Percentiles rank a stretch among this genome's conserved stretches.
phyloP scores from a whole-genome alignment of 2,329 filamentous ascomycete species.

The Acrodontium crateriforme region DNA sequence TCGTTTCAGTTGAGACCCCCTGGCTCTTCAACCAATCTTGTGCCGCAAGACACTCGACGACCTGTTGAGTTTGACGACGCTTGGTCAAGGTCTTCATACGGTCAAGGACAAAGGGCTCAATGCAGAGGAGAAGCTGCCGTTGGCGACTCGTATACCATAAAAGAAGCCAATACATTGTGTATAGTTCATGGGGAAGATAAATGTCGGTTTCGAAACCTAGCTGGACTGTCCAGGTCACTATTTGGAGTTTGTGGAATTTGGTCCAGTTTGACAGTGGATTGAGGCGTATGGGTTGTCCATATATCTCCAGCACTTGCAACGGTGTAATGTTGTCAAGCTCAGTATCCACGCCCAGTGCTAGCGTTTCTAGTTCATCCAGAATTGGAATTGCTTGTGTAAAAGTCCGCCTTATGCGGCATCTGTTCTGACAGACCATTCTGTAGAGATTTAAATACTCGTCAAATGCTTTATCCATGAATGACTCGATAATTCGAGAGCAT shows the following conservation, averaged over 20 bases:
- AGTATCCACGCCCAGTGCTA: conserved; percentile 35
- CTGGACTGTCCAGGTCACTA: conserved; percentile 78
- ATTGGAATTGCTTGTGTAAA: conserved; percentile 70
- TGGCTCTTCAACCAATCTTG: conserved; percentile 17
- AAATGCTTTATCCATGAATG: conserved; percentile 40
- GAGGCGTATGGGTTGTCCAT: too few species aligned
- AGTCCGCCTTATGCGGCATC: conserved; percentile 78
- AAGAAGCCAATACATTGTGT: conserved; percentile 66
- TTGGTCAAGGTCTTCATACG: conserved; percentile 16
- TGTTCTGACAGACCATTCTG: conserved; percentile 75
- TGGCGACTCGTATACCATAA: conserved; percentile 4
- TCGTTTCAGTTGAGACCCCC: conserved; percentile 16
- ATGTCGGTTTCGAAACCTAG: conserved; percentile 89
- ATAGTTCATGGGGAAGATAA: conserved; percentile 73
- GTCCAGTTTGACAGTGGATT: conserved; percentile 78
- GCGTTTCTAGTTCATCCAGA: conserved; percentile 71
- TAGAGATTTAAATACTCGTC: conserved; percentile 69
- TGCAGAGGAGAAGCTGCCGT: conserved; percentile 43
- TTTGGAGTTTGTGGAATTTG: conserved; percentile 75
- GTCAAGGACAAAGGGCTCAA: conserved; percentile 48
- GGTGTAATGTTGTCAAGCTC: conserved; percentile 5
- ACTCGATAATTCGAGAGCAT: conserved; percentile 61
- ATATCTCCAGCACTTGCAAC: too few species aligned
- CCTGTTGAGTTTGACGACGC: conserved; percentile 14
- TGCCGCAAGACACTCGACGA: conserved; percentile 6